Conservation (phyloP, 2,329 filamentous ascomycete species). For the Coniella vitis region DNA sequence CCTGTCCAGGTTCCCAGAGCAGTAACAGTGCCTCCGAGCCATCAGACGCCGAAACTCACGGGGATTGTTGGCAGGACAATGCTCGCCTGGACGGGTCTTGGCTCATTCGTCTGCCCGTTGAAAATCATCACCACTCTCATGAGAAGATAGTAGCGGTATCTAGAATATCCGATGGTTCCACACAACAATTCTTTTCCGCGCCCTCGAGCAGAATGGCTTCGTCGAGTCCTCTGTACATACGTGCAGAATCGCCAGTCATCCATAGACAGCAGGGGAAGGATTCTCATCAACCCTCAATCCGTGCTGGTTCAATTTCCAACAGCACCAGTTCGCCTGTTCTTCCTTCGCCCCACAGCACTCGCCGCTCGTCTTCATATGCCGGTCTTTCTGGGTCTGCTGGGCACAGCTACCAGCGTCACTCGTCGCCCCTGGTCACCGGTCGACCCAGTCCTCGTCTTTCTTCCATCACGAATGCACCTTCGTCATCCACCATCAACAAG, state of each 20-base stretch:
- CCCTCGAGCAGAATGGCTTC: conserved; percentile 22
- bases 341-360: conserved; percentile 23
- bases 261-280: conserved; percentile 31
- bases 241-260: conserved; percentile 33
- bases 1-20: conserved; percentile 40
- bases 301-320: conserved; percentile 47
- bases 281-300: conserved; percentile 41
- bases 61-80: conserved; percentile 62
- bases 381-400: neutral
- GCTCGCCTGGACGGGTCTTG: conserved; percentile 54
- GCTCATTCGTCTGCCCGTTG: conserved; percentile 34
- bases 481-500: conserved; percentile 19
- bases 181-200: conserved; percentile 32
- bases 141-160: conserved; percentile 17
- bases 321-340: conserved; percentile 26
- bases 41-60: conserved; percentile 54
- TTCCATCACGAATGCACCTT: conserved; percentile 30
- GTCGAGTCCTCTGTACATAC: conserved; percentile 26
- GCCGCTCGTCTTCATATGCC: conserved; percentile 4
- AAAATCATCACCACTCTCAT: conserved; percentile 33
- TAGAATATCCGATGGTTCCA: conserved; percentile 36
- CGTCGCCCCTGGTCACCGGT: conserved; percentile 29
- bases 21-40: conserved; percentile 35
- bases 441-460: conserved; percentile 25
- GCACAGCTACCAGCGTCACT: conserved; percentile 27